phyloP scores from a whole-genome alignment of 2,329 filamentous ascomycete species.

The Sarocladiaceae sp. region DNA sequence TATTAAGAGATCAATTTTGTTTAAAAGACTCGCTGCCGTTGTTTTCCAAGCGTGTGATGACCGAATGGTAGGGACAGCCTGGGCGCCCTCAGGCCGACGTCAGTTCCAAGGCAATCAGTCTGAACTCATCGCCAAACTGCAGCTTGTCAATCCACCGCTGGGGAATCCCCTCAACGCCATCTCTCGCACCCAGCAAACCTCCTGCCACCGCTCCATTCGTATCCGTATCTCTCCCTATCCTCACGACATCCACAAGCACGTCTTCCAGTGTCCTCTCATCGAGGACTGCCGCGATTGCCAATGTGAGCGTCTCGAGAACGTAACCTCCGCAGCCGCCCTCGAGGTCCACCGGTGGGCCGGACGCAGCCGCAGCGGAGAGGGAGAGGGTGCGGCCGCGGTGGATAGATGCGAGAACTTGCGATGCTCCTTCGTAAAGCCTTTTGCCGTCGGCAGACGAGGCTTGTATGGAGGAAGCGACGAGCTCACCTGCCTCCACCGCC shows the following conservation, averaged over 20 bases:
- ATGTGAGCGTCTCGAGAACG: conserved; percentile 34
- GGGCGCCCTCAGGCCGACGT: not conserved
- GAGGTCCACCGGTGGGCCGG: conserved; percentile 22
- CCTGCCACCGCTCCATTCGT: conserved; percentile 41
- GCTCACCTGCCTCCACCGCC: conserved; percentile 24
- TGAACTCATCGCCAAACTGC: conserved; percentile 34
- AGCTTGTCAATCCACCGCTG: conserved; percentile 30
- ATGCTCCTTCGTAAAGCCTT: not conserved
- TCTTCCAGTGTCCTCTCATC: conserved; percentile 34
- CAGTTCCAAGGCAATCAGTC: conserved; percentile 11
- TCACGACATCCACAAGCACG: conserved; percentile 38
- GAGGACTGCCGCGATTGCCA: conserved; percentile 35
- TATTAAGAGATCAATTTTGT: too few relatives aligned
- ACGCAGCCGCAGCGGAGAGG: conserved; percentile 22
- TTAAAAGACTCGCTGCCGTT: too few relatives aligned
- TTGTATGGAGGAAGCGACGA: too few relatives aligned
- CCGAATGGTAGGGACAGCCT: too few relatives aligned
- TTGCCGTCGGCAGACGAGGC: not conserved
- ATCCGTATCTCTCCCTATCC: conserved; percentile 38
- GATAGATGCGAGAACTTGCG: conserved; percentile 20
- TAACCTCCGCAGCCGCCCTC: conserved; percentile 28
- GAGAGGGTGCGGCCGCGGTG: conserved; percentile 20
- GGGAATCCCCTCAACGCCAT: conserved; percentile 36
- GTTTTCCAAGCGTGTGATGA: too few relatives aligned
- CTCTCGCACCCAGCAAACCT: conserved; percentile 37